phyloP scores from a whole-genome alignment of 2,329 filamentous ascomycete species.

The Alternaria rosae region DNA sequence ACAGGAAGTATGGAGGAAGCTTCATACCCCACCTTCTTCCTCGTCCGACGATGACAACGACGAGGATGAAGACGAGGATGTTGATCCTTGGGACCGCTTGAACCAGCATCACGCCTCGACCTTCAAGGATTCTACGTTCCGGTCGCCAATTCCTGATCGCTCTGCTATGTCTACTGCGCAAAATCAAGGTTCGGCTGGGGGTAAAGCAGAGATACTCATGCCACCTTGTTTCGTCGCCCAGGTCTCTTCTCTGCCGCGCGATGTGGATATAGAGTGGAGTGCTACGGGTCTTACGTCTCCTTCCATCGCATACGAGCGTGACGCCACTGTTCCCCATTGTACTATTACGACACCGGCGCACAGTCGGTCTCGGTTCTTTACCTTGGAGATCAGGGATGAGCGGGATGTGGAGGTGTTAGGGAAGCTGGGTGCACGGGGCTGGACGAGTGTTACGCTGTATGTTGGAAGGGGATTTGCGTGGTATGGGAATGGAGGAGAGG shows the following conservation, averaged over 20 bases:
- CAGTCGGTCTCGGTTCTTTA: conserved; percentile 17
- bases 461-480: conserved; percentile 16
- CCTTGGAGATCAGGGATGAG: conserved; percentile 19
- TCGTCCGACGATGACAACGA: conserved; percentile 39
- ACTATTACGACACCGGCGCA: not conserved
- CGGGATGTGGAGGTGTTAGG: conserved; percentile 7
- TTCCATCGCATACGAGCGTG: not conserved
- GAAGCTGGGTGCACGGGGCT: conserved; percentile 9
- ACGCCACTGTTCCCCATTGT: not conserved
- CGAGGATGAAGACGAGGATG: conserved; percentile 56
- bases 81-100: conserved; percentile 72
- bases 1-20: conserved; percentile 56
- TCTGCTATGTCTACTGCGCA: not conserved
- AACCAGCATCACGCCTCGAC: conserved; percentile 63
- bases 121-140: conserved; percentile 34
- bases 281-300: conserved; percentile 63
- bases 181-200: not conserved
- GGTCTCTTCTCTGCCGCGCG: conserved; percentile 77
- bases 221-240: conserved; percentile 79
- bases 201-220: not conserved
- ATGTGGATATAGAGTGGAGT: conserved; percentile 84
- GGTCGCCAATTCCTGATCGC: conserved; percentile 54
- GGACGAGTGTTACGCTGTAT: conserved; percentile 36
- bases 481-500: conserved; percentile 1
- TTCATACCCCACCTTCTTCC: not conserved